Base-by-base conservation (phyloP, 164 flowering plant genomes). In the Buxus sempervirens region DNA sequence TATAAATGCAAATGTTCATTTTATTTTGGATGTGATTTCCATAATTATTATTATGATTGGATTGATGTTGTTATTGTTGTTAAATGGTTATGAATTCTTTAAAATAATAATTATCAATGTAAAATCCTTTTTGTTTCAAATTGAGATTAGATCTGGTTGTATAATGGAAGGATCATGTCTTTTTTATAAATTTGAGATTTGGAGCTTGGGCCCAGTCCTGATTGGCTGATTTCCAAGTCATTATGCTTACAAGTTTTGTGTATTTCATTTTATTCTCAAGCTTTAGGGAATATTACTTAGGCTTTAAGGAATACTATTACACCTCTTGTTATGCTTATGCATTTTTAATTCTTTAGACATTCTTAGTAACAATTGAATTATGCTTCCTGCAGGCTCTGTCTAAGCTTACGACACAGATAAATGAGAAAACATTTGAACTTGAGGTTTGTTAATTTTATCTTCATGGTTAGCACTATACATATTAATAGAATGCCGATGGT, bases 401-500 rank as follows among this genome's bases (percentile, higher is more conserved):
- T 62, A 85, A 84, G 82, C 82, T 91, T 62, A 79, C 89, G 49
- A 67, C 84, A 62, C 87, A 88, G 75, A 81, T 89, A 38, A 90
- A 87, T 79, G 93, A 92, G 66, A 88, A 83, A 64, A 82, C 81
- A 24, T 92, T 88, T 72, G 97, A 92, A 69, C 88, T 88, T 65
- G 97, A 92, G 94, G 97, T 92, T 70, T 63, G 86, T 74, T 65
- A 15, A 61, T 66, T 63, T 28, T 67, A 41, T 73, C 66, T 58
- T 21, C 54, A 69, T 71, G 25, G 42, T 63, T 70, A 5, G 32
- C 54, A 32, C 27, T 58, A n/a, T 51, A 6, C 27, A 14, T 58
- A 49, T 28, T 32, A 21, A 9, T 36, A 26, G 28, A 60, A 27
- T 38, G 53, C 32, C 27, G 51, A 20, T 24, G 23, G 10, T 59